A percentile compares a stretch with the other conserved stretches of the same genome.
These are phyloP conservation scores for Stachybotrys echinatus DNA, from an alignment of 2,329 filamentous ascomycete species.

Conservation along the genomic window DNA sequence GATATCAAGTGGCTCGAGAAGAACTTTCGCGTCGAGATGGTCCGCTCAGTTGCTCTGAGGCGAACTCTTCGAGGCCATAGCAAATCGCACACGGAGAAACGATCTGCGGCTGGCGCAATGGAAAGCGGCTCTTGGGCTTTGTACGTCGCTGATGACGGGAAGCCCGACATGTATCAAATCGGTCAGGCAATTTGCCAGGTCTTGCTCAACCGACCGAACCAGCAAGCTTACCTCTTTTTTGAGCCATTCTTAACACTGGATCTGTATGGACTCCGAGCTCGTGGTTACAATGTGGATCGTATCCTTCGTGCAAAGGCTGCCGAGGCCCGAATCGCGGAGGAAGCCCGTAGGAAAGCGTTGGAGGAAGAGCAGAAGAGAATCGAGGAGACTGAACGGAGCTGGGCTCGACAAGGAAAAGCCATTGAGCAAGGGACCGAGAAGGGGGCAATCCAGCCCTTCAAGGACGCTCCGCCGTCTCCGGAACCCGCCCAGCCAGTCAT, in stretches of 20 bases:
- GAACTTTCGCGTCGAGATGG: conserved; percentile 71
- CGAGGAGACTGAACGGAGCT: conserved; percentile 46
- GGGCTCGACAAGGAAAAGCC: conserved; percentile 20
- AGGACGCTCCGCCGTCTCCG: conserved; percentile 34
- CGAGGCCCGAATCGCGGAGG: conserved; percentile 82
- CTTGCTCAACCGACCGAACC: conserved; percentile 74
- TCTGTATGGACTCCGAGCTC: conserved; percentile 72
- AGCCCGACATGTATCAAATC: conserved; percentile 85
- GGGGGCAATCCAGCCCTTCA: conserved; percentile 21
- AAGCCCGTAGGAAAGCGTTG: conserved; percentile 68
- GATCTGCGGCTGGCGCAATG: conserved; percentile 63
- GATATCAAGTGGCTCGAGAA: conserved; percentile 89
- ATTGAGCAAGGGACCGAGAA: conserved; percentile 28
- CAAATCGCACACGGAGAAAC: conserved; percentile 67
- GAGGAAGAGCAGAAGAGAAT: conserved; percentile 68
- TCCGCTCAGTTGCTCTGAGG: conserved; percentile 71
- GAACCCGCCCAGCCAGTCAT: conserved; percentile 44
- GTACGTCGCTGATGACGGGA: conserved; percentile 65
- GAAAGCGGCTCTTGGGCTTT: conserved; percentile 55
- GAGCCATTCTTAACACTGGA: conserved; percentile 87
- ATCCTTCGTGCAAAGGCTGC: conserved; percentile 85
- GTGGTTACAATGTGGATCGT: conserved; percentile 94
- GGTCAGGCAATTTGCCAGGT: conserved; percentile 80
- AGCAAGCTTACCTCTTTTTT: conserved; percentile 84
- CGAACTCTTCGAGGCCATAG: conserved; percentile 68